Conservation (phyloP, 1,284 basidiomycete species). For the Apiotrichum akiyoshidainum region DNA sequence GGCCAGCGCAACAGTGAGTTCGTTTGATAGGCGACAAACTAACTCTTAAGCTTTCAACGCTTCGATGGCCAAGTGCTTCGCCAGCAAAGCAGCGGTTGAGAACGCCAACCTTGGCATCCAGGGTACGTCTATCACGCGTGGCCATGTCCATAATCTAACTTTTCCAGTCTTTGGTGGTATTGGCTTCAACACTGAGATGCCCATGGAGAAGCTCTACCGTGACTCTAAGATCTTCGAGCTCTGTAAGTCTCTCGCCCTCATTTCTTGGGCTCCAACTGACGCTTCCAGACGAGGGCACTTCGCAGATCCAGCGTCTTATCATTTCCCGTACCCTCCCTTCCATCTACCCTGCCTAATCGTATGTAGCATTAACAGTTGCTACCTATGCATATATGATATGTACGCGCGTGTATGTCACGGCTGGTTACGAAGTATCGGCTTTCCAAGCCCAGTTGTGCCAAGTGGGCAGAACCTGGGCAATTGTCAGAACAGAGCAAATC, state of each 20-base stretch:
- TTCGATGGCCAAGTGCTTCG: conserved; percentile 57
- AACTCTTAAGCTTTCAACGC: conserved; percentile 53
- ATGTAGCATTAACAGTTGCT: neutral
- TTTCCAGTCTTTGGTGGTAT: conserved; percentile 50
- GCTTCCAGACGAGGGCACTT: conserved; percentile 46
- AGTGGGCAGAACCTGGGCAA: conserved; percentile 2
- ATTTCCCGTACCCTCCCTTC: conserved; percentile 47
- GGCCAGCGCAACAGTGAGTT: conserved; percentile 53
- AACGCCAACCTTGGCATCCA: conserved; percentile 56
- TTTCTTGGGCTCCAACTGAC: neutral
- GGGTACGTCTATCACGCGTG: conserved; percentile 19
- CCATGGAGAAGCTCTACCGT: conserved; percentile 57
- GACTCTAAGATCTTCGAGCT: conserved; percentile 54
- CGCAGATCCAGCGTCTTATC: conserved; percentile 52
- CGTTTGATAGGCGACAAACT: neutral
- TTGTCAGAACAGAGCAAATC: neutral
- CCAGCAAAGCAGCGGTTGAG: conserved; percentile 51
- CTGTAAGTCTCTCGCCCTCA: conserved; percentile 41
- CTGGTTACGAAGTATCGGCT: neutral
- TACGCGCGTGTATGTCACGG: neutral
- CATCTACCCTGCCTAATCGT: conserved; percentile 43
- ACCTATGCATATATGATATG: neutral
- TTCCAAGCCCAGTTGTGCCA: conserved; percentile 11
- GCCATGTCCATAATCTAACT: conserved; percentile 1
- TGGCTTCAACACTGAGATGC: conserved; percentile 57